Conservation (phyloP, 2,329 filamentous ascomycete genomes). For the Colletotrichum endophyticum region DNA sequence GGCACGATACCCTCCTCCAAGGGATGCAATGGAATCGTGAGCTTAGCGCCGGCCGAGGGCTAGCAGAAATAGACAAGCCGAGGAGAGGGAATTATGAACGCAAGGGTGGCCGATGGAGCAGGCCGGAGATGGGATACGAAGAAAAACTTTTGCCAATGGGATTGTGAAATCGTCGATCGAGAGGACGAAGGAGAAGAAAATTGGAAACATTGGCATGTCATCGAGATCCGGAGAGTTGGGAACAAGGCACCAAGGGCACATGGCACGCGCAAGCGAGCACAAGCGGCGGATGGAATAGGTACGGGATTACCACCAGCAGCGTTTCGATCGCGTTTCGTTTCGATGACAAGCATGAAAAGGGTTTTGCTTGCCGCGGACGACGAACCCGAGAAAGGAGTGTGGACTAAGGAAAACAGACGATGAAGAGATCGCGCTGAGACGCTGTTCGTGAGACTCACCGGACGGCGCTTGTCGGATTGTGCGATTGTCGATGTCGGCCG, state of each 20-base stretch:
- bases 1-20: neutral
- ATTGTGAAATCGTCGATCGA: neutral
- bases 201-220: slow-evolving; percentile 1
- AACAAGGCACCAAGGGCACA: neutral
- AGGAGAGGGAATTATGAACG: neutral
- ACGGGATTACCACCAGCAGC: neutral
- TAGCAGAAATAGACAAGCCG: neutral
- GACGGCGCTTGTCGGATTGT: neutral
- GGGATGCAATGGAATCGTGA: neutral
- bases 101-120: neutral
- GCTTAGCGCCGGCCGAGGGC: neutral
- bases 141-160: neutral
- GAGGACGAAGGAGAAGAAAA: neutral
- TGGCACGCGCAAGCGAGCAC: neutral
- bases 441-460: neutral
- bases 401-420: neutral
- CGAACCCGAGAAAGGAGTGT: neutral
- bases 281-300: neutral
- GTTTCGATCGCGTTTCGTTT: slow-evolving; percentile 17
- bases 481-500: neutral
- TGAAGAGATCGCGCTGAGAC: neutral
- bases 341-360: neutral
- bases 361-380: neutral
- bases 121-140: neutral
- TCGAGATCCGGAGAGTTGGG: slow-evolving; percentile 2